Evolutionary conservation across 495 filamentous ascomycete species (phyloP).

Genomic region (Amphirosellinia nigrospora): DNA sequence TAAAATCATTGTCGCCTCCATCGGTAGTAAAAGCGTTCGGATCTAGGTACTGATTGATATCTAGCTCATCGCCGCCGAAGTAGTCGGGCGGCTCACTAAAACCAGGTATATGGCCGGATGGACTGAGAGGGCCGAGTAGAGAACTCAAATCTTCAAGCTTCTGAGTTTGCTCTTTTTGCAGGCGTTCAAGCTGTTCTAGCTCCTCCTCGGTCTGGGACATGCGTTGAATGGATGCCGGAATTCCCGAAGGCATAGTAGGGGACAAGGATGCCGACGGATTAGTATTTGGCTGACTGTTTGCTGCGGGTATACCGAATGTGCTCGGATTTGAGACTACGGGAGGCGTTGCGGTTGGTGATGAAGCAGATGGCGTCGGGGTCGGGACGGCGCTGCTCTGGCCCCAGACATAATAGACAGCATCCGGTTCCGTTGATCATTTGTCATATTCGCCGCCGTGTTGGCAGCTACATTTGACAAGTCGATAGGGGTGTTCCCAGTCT

Average conservation of each 20-base stretch:
- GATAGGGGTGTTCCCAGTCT: slow-evolving; percentile 53
- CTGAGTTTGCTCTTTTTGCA: slow-evolving; percentile 74
- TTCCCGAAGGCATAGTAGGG: slow-evolving; percentile 63
- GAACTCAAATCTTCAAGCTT: slow-evolving; percentile 74
- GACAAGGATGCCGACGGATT: slow-evolving; percentile 48
- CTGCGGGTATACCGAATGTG: slow-evolving; percentile 36
- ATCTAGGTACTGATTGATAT: slow-evolving; percentile 75
- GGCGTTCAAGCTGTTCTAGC: slow-evolving; percentile 73
- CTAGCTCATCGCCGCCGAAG: slow-evolving; percentile 54
- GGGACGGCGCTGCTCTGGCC: slow-evolving; percentile 30
- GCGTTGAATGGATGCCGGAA: slow-evolving; percentile 60
- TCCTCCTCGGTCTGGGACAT: slow-evolving; percentile 71
- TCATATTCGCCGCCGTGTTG: slow-evolving; percentile 72
- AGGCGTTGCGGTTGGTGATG: slow-evolving; percentile 34
- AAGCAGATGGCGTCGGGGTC: slow-evolving; percentile 32
- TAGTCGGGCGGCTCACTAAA: slow-evolving; percentile 59
- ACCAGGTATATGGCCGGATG: slow-evolving; percentile 80
- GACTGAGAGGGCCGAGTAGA: slow-evolving; percentile 76
- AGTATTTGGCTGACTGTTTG: slow-evolving; percentile 42
- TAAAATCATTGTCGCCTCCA: slow-evolving; percentile 43
- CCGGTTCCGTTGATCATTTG: slow-evolving; percentile 75
- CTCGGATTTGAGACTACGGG: slow-evolving; percentile 18
- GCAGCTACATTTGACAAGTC: slow-evolving; percentile 81
- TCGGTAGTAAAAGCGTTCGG: slow-evolving; percentile 61
- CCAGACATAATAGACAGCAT: slow-evolving; percentile 81